These are phyloP conservation scores for Cytospora schulzeri DNA, from an alignment of 2,329 filamentous ascomycete genomes.

Conservation along the genomic window DNA sequence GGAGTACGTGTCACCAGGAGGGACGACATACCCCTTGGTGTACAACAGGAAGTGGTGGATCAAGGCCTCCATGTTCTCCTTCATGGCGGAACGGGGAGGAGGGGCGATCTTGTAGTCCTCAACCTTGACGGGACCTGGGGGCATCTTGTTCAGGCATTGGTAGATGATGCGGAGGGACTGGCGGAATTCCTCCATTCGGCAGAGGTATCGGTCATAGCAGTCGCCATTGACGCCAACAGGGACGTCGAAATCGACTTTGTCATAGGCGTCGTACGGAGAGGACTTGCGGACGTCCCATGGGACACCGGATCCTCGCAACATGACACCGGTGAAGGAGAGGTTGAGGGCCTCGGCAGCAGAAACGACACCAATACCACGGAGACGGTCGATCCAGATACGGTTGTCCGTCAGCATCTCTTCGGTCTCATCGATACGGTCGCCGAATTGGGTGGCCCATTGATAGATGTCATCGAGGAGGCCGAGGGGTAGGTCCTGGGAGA, in stretches of 20 bases:
- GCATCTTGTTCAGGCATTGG: constrained; percentile 99
- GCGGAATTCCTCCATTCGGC: constrained; percentile 99
- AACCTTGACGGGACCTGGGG: constrained; percentile 86
- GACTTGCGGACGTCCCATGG: constrained; percentile 97
- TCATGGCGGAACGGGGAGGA: constrained; percentile 96
- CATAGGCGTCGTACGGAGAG: constrained; percentile 96
- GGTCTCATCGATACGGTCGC: constrained; percentile 97
- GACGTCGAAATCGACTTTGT: constrained; percentile 96
- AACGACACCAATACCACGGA: constrained; percentile 89
- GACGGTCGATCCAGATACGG: constrained; percentile 96
- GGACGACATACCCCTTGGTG: constrained; percentile 97
- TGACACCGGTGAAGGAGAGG: constrained; percentile 94
- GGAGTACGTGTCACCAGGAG: constrained; percentile 96
- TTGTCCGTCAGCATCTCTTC: constrained; percentile 99
- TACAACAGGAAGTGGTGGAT: constrained; percentile 99
- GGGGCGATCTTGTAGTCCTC: constrained; percentile 99
- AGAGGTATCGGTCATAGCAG: constrained; percentile 98
- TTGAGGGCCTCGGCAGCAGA: constrained; percentile 92
- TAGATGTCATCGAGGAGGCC: constrained; percentile 98
- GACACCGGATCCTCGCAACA: constrained; percentile 94
- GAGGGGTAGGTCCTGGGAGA: constrained; percentile 90
- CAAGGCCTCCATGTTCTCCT: constrained; percentile 99
- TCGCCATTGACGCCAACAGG: constrained; percentile 96
- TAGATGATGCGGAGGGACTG: constrained; percentile 98
- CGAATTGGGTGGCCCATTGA: constrained; percentile 99